These are phyloP conservation scores for Dioscorea zingiberensis DNA, from an alignment of 106 monocot species.

Conservation along the genomic window DNA sequence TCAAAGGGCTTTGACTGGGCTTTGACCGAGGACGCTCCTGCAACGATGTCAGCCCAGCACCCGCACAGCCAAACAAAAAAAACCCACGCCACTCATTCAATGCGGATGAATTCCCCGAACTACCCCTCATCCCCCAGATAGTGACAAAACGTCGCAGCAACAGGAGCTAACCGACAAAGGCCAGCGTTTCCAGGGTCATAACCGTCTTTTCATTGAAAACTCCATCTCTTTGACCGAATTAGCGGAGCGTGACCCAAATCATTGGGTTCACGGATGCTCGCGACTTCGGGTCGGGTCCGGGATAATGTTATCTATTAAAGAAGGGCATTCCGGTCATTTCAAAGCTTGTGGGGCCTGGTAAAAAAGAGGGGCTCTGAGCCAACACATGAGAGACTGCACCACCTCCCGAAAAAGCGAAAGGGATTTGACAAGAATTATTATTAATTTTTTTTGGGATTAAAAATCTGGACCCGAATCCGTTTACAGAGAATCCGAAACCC, in stretches of 20 bases:
- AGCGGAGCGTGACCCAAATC: too few species aligned
- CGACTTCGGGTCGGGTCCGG: too few species aligned
- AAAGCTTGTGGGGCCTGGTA: too few species aligned
- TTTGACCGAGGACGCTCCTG: neutral
- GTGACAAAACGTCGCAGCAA: neutral
- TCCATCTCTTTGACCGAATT: too few species aligned
- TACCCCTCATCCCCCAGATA: neutral
- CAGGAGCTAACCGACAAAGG: neutral
- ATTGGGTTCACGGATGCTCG: too few species aligned
- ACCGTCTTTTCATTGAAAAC: too few species aligned
- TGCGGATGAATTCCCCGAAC: neutral
- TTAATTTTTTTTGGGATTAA: neutral
- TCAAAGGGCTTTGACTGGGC: neutral
- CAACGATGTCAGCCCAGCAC: constrained; percentile 3
- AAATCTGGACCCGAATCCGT: neutral
- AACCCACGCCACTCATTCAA: constrained; percentile 3
- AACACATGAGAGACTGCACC: neutral
- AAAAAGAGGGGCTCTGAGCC: too few species aligned
- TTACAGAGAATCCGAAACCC: neutral
- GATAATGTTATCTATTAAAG: too few species aligned
- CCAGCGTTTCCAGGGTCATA: neutral
- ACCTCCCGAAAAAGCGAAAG: neutral
- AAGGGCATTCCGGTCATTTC: too few species aligned
- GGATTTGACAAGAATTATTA: neutral
- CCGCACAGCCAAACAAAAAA: constrained; percentile 2